Evolutionary conservation across 148 eudicot genomes (phyloP), one percentile per base, ranked within the genome.

Genomic region (Rhododendron ferrugineum): DNA sequence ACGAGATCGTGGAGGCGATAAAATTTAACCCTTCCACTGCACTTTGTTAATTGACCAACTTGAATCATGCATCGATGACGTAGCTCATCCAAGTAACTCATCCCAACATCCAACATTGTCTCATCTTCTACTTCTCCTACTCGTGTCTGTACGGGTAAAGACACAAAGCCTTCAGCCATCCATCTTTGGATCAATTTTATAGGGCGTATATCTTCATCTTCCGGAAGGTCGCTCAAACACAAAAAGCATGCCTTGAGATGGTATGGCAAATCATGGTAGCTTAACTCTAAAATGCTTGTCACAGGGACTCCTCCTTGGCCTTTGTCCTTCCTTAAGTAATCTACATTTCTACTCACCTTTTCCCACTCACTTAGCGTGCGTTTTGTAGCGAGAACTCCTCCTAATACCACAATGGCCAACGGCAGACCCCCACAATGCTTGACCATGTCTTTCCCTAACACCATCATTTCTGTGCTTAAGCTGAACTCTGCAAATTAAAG

Each of bases 201-300:
- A 23, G 42, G 50, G 32, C 85, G 13, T 64, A 90, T 86, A n/a
- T 76, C 84, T 30, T 54, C 26, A 78, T 88, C 87, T 13, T 87
- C 81, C 0, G 85, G 90, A 60, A 90, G 86, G 68, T 80, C 76
- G 20, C 85, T 83, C 80, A 90, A 64, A 73, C 84, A 86, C 4
- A 88, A 84, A 70, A 90, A 86, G 49, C 88, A 80, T 9, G 89
- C 87, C 66, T 88, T 90, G 3, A 88, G 83, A 74, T 88, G 34
- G 75, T 11, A 70, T 30, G 75, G 37, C 75, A 70, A 70, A 40
- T 30, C 18, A 28, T 70, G n/a, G n/a, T n/a, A n/a, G n/a, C n/a
- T n/a, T n/a, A n/a, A n/a, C n/a, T n/a, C n/a, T n/a, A n/a, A n/a
- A n/a, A n/a, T n/a, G n/a, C n/a, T n/a, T n/a, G n/a, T n/a, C n/a